Base-by-base conservation (phyloP, 1,284 basidiomycete genomes). In the Irpex sp. region DNA sequence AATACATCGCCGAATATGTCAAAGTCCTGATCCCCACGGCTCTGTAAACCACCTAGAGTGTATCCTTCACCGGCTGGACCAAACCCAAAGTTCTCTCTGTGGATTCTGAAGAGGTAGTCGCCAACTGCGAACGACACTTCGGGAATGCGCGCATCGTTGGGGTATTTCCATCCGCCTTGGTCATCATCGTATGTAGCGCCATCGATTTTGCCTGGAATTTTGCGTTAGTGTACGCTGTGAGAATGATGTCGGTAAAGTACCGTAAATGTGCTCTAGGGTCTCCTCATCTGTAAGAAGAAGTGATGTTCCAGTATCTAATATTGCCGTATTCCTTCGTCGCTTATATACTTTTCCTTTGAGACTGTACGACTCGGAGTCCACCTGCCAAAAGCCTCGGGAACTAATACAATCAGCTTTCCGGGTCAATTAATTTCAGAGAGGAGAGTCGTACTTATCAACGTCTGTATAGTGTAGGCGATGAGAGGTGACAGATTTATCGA, bases 261-360 rank as follows among this genome's bases (percentile, higher is more conserved):
- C 63, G 57, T 77, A 77, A 61, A 77, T 68, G 14, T 63, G 63
- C 33, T 70, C 65, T 1, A 74, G 67, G 47, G 72, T 69, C 56
- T 73, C 70, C 60, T 74, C 73, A 18, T 73, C 61, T 18, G 77
- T 69, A 10, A 73, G 68, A 42, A 65, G 59, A 59, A 77, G 72
- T 2, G 75, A 76, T 21, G 76, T 77, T 48, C 76, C 76, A n/a
- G 76, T 77, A 65, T 77, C 76, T 48, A 75, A 70, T 59, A 77
- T 77, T 33, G 76, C 72, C 6, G 72, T 72, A 69, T 76, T 76
- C 5, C 67, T 64, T 7, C 64, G 60, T 42, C 71, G 71, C n/a
- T 66, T 51, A 59, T 64, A 66, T 45, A 63, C 66, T 57, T 69
- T 55, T 18, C 71, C 72, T 54, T 71, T 71, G 23, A 75, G 60